Conservation (phyloP, 2,329 filamentous ascomycete species). For the Ascochyta viciae-villosae region DNA sequence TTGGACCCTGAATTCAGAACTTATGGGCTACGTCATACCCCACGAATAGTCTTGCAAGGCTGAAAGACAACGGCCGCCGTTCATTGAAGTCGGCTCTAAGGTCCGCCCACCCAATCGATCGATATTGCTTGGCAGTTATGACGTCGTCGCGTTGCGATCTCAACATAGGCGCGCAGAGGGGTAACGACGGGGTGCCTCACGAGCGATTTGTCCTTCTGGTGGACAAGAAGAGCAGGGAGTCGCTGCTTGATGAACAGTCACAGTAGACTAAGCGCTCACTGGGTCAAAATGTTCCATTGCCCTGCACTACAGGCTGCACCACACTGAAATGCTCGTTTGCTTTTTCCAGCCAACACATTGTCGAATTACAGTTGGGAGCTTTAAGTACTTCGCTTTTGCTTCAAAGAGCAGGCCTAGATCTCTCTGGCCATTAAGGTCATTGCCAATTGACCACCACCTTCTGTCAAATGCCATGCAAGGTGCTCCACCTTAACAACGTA, state of each 20-base stretch:
- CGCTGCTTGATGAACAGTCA: neutral
- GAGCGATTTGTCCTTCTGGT: neutral
- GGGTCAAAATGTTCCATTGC: neutral
- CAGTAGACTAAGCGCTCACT: neutral
- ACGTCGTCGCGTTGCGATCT: neutral
- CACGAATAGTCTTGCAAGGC: slow-evolving; percentile 20
- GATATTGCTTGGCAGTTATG: slow-evolving; percentile 3
- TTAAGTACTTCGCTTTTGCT: neutral
- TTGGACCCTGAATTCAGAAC: slow-evolving; percentile 14
- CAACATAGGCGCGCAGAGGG: neutral
- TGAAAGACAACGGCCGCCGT: neutral
- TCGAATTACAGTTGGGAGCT: neutral
- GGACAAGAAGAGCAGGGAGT: neutral
- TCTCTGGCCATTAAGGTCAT: neutral
- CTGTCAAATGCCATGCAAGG: slow-evolving; percentile 6
- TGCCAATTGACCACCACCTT: neutral
- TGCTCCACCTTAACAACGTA: slow-evolving; percentile 24
- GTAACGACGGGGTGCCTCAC: neutral
- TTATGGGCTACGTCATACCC: slow-evolving; percentile 27
- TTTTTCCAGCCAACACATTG: neutral
- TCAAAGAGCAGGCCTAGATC: neutral
- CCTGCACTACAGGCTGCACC: neutral
- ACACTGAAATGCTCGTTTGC: neutral
- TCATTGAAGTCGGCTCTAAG: neutral
- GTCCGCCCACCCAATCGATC: slow-evolving; percentile 2